Evolutionary conservation across 2,329 filamentous ascomycete species (phyloP), one percentile per base, ranked within the genome.

Genomic region (Aureobasidium sp.): DNA sequence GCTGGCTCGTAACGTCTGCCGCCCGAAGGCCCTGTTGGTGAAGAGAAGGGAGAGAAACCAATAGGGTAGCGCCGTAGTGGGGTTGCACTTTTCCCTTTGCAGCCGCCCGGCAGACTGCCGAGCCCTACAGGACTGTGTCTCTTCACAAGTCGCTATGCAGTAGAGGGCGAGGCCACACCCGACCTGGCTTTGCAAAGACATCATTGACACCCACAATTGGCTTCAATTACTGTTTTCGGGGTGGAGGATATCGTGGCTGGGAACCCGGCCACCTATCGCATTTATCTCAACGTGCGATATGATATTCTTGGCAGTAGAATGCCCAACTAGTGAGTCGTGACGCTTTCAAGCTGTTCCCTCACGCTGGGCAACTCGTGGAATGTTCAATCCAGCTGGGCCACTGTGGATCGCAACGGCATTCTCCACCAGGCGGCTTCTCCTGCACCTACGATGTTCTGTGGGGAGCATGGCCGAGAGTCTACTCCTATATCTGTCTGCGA

Each of bases 281-380:
- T 51, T 58, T 58, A 60, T 60, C 57, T 60, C 57, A 60, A 60
- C 57, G 57, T 50, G 57, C 44, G 44, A 60, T 50, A 51, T 51
- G 57, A 36, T 60, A 60, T 51, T 26, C 57, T 60, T 60, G 57
- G 57, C 57, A 50, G 37, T 42, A 23, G 10, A 60, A 34, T 51
- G 23, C 34, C 23, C 20, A 41, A 59, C n/a, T 59, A 44, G 55
- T 48, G 41, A 42, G 55, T 48, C 41, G 41, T 44, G 41, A 55
- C 51, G 51, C 51, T 55, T 55, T 55, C 37, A 37, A 42, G 32
- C 44, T 48, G 29, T 44, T 59, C 42, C 3, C 23, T 46, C 41
- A 47, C 41, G 20, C 27, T 46, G 39, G 20, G 42, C 44, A 36
- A 48, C 32, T 44, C 32, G 41, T 59, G 57, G 57, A 60, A 50